phyloP scores from a whole-genome alignment of 164 flowering plant genomes.

The Magnolia officinalis region DNA sequence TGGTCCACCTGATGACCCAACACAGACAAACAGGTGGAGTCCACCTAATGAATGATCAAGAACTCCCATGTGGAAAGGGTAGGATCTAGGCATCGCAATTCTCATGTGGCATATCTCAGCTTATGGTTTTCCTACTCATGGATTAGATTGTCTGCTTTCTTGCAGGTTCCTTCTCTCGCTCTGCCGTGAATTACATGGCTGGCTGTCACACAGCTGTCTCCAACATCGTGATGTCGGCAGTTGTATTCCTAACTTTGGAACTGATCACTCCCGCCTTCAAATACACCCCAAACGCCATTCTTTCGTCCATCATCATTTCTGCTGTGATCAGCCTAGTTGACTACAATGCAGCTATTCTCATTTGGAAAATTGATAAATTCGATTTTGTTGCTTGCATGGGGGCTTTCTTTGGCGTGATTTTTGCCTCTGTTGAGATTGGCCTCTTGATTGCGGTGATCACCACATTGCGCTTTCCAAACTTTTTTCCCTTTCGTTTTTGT shows the following conservation, averaged over 20 bases:
- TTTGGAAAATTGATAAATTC: conserved; percentile 85
- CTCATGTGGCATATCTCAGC: not conserved
- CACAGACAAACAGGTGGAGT: too few relatives aligned
- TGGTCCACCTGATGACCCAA: too few relatives aligned
- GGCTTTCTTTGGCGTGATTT: conserved; percentile 86
- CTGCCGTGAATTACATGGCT: conserved; percentile 91
- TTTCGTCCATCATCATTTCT: conserved; percentile 78
- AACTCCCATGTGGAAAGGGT: too few relatives aligned
- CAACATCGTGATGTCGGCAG: conserved; percentile 79
- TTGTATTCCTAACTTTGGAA: conserved; percentile 64
- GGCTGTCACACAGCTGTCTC: conserved; percentile 92
- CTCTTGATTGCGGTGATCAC: conserved; percentile 73
- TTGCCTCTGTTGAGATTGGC: conserved; percentile 77
- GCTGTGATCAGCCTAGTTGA: conserved; percentile 79
- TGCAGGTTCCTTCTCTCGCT: conserved; percentile 92
- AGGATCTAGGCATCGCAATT: too few relatives aligned
- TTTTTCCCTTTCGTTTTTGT: not conserved
- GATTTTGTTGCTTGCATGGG: conserved; percentile 93
- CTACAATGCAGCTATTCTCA: conserved; percentile 53
- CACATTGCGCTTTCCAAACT: not conserved
- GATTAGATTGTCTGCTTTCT: not conserved
- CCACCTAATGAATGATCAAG: too few relatives aligned
- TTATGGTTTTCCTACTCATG: not conserved
- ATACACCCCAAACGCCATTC: conserved; percentile 92
- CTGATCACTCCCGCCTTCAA: conserved; percentile 82